Evolutionary conservation across 768 basidiomycete genomes (phyloP), one percentile per base, ranked within the genome.

Genomic region (Royoungia palumana): DNA sequence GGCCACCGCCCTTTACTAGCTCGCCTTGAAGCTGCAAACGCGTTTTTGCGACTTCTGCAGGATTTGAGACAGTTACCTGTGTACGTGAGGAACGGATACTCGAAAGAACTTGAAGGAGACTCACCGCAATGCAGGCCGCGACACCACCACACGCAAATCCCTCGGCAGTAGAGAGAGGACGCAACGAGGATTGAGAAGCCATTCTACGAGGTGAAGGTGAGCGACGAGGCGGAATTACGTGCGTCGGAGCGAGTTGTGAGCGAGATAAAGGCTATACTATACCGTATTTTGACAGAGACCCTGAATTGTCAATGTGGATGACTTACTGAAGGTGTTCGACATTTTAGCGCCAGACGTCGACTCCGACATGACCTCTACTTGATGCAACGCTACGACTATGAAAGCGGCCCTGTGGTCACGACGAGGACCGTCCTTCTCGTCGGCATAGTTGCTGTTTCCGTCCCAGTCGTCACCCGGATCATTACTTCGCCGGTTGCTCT

Each of bases 1-100:
- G 54, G 14, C 75, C 77, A 9, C 85, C 82, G 7, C 70, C 77
- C 62, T 87, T 92, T 28, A 88, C 82, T 11, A 99, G 80, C 68
- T 98, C 96, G 21, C 95, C 96, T 63, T 98, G 94, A 21, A 99
- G 79, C 66, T 99, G 96, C 43, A 99, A 71, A 47, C 95, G 86
- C 35, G 96, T 98, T 71, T 98, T 98, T 38, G 89, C 88, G 19
- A 69, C 63, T 58, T 87, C 86, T 5, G 83, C 84, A 12, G 85
- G 83, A 56, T 89, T 89, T 5, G 87, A 88, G 46, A 89, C 70
- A 8, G 88, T 88, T 41, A 90, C 87, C 88, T 90, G 58, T n/a
- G 12, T 19, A 17, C 27, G 40, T 51, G 50, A 56, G 54, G 37
- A 50, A 21, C 39, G 39, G 19, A 30, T 17, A 1, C 20, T 28